Percentiles rank a stretch among this genome's conserved stretches.
Evolutionary conservation across 129 eudicot species (phyloP).

Genomic region (Flaveria sonorensis): DNA sequence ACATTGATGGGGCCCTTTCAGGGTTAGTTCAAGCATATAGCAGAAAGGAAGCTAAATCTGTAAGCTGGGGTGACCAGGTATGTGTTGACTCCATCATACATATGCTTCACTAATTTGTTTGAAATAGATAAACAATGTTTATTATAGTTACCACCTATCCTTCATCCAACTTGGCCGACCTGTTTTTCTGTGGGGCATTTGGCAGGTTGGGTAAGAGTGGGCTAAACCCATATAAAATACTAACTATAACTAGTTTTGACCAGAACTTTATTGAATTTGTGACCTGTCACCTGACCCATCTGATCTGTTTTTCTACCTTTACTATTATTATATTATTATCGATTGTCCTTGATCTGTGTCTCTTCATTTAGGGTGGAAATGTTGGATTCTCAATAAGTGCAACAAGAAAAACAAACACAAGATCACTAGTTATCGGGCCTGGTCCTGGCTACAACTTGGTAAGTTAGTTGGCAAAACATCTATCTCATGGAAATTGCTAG

Average conservation of each 20-base stretch:
- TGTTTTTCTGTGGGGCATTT: too few relatives aligned
- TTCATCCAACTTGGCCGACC: too few relatives aligned
- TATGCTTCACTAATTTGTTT: neutral
- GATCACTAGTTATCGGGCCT: slow-evolving; percentile 83
- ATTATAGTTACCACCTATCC: too few relatives aligned
- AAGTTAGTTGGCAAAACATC: slow-evolving; percentile 24
- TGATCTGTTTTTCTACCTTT: neutral
- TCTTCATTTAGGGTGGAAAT: slow-evolving; percentile 54
- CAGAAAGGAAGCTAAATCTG: slow-evolving; percentile 89
- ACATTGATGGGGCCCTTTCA: slow-evolving; percentile 43
- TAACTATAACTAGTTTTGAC: neutral
- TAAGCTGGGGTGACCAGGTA: slow-evolving; percentile 95
- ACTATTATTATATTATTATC: neutral
- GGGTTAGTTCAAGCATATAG: slow-evolving; percentile 60
- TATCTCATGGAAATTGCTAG: neutral
- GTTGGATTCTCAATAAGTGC: slow-evolving; percentile 84
- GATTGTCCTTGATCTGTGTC: neutral
- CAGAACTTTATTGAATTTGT: neutral
- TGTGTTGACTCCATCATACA: slow-evolving; percentile 9
- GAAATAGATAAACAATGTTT: neutral
- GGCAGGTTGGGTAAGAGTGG: too few relatives aligned
- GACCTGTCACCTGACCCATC: neutral
- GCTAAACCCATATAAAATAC: neutral
- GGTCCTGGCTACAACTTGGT: slow-evolving; percentile 95
- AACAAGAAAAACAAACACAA: slow-evolving; percentile 47